Base-by-base conservation (phyloP, 257 asterid species). In the Petunia secreta region DNA sequence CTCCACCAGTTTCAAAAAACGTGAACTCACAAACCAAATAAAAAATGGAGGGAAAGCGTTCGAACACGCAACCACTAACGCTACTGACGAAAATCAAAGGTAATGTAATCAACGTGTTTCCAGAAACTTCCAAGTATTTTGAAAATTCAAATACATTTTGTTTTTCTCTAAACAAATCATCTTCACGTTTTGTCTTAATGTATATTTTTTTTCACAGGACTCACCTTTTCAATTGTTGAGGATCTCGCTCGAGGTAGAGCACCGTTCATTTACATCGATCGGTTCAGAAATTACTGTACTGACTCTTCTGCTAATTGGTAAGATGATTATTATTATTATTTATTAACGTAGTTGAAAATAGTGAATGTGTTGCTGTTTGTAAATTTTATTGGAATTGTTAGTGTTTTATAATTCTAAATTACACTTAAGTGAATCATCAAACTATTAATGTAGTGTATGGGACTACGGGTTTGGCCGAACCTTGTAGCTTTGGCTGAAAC, bases 221-320 rank as follows among this genome's bases (percentile, higher is more conserved):
- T 92, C 52, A 91, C 97, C 78, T 87, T 89, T 69, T 95, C 93
- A 13, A 84, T 93, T 68, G 80, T 93, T 63, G 85, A 84, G 67
- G 92, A 90, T 87, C 82, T 95, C 62, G 83, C 89, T 69, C 78
- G 80, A 58, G 89, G 92, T 64, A 87, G 88, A 53, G 85, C 81
- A 40, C 98, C 97, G 50, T 64, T 80, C 54, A 63, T 93, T 57
- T 78, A 41, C 80, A 89, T 95, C 63, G 90, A 89, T 85, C 90
- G 92, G 59, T 95, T 90, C 90, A 85, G 90, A 66, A 91, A 90
- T 75, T 90, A 93, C 86, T 93, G 98, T 87, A 55, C 87, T 2
- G 90, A 88, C 46, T 82, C 82, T 63, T 83, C 91, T 77, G 94
- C 89, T 89, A 87, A 88, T 81, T 92, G 97, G 97, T 90, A 1